phyloP scores from a whole-genome alignment of 176 grass and related monocot genomes.

The Aegilops umbellulata region DNA sequence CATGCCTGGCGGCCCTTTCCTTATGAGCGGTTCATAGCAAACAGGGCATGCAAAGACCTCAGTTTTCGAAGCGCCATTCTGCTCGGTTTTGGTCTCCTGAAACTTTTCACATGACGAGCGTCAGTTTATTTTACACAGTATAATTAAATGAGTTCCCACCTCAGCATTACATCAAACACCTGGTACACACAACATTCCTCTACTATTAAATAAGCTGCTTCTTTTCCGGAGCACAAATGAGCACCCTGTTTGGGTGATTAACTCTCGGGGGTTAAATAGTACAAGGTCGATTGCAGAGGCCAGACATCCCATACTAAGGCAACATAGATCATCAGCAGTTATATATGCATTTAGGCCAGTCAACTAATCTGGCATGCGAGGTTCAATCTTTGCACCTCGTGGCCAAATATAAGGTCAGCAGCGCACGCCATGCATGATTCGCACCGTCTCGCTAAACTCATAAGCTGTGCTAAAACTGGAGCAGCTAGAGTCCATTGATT shows the following conservation, averaged over 20 bases:
- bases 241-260: too few species aligned
- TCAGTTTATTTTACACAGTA: neutral
- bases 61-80: too few species aligned
- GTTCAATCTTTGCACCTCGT: neutral
- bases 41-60: slow-evolving; percentile 74
- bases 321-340: neutral
- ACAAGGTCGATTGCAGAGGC: neutral
- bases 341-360: neutral
- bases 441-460: too few species aligned
- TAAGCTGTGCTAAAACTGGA: too few species aligned
- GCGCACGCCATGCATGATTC: too few species aligned
- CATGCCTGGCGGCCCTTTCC: too few species aligned
- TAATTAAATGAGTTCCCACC: neutral
- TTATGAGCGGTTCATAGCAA: slow-evolving; percentile 48
- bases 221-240: too few species aligned
- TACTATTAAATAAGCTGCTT: too few species aligned
- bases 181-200: too few species aligned
- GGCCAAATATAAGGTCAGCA: too few species aligned
- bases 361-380: neutral
- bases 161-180: neutral
- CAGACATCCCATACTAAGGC: neutral
- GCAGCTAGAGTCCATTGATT: too few species aligned
- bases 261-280: too few species aligned
- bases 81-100: slow-evolving; percentile 59
- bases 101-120: neutral